Conservation (phyloP, 306 rosid species). For the Cicer arietinum region DNA sequence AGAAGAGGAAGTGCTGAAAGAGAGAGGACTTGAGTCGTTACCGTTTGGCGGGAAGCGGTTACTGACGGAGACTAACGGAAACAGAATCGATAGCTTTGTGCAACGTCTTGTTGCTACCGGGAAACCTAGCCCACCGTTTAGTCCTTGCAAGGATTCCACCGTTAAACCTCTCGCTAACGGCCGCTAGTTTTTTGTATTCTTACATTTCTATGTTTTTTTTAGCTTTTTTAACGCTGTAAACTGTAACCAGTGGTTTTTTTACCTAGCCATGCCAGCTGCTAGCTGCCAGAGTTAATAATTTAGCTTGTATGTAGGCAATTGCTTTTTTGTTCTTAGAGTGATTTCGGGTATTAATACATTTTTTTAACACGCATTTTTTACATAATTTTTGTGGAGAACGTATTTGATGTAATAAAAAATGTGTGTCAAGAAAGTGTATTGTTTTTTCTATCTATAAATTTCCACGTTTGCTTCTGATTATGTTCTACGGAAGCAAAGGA, state of each 20-base stretch:
- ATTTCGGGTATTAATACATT: too few species aligned
- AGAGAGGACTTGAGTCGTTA: conserved; percentile 80
- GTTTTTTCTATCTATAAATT: neutral
- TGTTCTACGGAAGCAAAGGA: conserved; percentile 5
- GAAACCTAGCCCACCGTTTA: conserved; percentile 73
- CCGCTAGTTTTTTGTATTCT: conserved; percentile 45
- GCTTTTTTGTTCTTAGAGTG: too few species aligned
- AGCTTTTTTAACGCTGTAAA: conserved; percentile 33
- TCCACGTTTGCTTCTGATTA: conserved; percentile 7
- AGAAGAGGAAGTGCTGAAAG: conserved; percentile 69
- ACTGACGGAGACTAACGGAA: conserved; percentile 90
- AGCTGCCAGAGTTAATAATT: conserved; percentile 38
- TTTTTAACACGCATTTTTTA: too few species aligned
- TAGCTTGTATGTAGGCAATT: neutral
- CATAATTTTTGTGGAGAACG: too few species aligned
- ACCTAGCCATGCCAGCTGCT: conserved; percentile 42
- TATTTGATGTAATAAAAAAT: neutral
- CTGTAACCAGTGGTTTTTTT: conserved; percentile 52
- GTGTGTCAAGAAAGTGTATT: neutral
- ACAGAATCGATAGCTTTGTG: conserved; percentile 79
- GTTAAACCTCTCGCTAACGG: conserved; percentile 63
- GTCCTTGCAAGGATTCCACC: conserved; percentile 76
- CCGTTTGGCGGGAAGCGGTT: conserved; percentile 99
- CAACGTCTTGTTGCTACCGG: conserved; percentile 75
- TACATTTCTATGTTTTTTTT: neutral